Evolutionary conservation across 768 basidiomycete species (phyloP), one percentile per base, ranked within the genome.

Genomic region (Hypholoma fasciculare): DNA sequence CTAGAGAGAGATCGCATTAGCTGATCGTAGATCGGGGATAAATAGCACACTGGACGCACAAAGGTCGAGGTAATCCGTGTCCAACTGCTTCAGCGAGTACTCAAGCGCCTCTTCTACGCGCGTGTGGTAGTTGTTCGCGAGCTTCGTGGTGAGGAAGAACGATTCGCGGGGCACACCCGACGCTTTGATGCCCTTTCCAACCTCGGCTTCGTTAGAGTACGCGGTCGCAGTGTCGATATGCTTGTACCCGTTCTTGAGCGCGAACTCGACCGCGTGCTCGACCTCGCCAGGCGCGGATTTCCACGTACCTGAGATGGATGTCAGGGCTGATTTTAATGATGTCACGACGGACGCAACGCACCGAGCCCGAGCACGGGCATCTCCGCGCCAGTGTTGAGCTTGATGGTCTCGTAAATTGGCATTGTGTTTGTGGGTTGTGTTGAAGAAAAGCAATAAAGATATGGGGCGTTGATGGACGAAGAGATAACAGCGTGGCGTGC

Each of bases 131-230:
- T 76, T 71, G 71, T 87, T 87, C 67, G 82, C 77, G 54, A 89
- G 78, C 71, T 89, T 89, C 57, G 87, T 89, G 57, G 91, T 93
- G 58, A 96, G 72, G 81, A 95, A 96, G 72, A 96, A 81, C 56
- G 86, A 76, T 37, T 77, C 76, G 57, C 94, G 83, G 5, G 84
- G 78, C 14, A 94, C 83, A 11, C 90, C 92, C 20, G 87, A 89
- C 12, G 78, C 75, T 64, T 82, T 86, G 74, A 95, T 87, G 30
- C 93, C 94, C 54, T 84, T 66, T 13, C 93, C 94, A 44, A 96
- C 94, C 71, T 92, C 90, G 37, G 77, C 75, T 72, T 95, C 90
- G 68, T 94, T 94, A 52, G 73, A 73, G 69, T 90, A 90, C 6
- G 77, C 86, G 19, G 85, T 74, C 9, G 88, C 89, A 54, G 86